A percentile compares a stretch with the other conserved stretches of the same genome.
Evolutionary conservation across 306 rosid genomes (phyloP).

Genomic region (Morella rubra): DNA sequence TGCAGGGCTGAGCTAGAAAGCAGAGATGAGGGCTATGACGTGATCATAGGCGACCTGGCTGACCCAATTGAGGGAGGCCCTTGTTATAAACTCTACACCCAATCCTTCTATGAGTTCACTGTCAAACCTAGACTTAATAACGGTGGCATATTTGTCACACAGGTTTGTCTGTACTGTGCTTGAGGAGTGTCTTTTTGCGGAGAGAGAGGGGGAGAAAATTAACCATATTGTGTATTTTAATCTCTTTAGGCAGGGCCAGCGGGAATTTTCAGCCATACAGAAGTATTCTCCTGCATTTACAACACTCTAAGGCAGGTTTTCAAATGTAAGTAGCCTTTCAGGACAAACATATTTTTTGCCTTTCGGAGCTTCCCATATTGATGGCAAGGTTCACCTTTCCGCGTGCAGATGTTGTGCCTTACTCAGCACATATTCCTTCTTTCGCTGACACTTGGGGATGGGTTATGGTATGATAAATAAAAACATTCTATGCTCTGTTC

Average conservation of each 20-base stretch:
- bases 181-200: too few species aligned
- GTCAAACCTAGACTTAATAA: conserved; percentile 76
- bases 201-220: background rate
- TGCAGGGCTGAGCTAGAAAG: conserved; percentile 76
- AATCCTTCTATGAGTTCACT: conserved; percentile 80
- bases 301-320: conserved; percentile 88
- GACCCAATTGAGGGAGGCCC: conserved; percentile 99
- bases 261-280: conserved; percentile 94
- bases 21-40: conserved; percentile 64
- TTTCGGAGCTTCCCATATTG: background rate
- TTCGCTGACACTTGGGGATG: conserved; percentile 99
- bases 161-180: conserved; percentile 35
- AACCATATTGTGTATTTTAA: background rate
- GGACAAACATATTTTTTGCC: background rate
- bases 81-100: conserved; percentile 92
- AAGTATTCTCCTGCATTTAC: conserved; percentile 92
- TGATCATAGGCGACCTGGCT: conserved; percentile 88
- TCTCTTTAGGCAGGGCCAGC: conserved; percentile 88
- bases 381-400: conserved; percentile 4
- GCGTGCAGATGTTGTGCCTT: conserved; percentile 90
- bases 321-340: conserved; percentile 57
- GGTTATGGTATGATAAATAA: conserved; percentile 66
- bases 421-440: conserved; percentile 92
- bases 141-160: conserved; percentile 93
- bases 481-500: background rate